Evolutionary conservation across 352 stramenopile species (phyloP), one percentile per base, ranked within the genome.

Genomic region (Globisporangium cederbergense): DNA sequence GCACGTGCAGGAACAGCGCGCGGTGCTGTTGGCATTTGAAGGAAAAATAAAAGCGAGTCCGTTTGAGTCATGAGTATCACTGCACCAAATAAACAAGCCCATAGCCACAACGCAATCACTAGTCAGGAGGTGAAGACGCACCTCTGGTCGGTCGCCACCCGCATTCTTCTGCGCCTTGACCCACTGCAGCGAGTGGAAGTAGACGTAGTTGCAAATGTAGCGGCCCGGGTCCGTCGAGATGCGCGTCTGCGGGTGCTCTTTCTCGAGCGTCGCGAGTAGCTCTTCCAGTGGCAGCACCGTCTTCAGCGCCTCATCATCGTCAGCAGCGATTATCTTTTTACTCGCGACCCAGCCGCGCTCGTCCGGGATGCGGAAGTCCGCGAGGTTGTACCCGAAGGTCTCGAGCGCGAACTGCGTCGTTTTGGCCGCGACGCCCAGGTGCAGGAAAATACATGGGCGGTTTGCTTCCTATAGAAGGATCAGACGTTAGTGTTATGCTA

Each of bases 201-300:
- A 95, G 16, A 92, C 85, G 64, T 78, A 93, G 71, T 95, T 95
- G 74, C 86, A 95, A 61, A 95, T 91, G 73, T 92, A 95, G 25
- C 86, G 74, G 6, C 86, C 86, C 1, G 84, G 84, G 63, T 95
- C 81, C 11, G 63, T 89, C 14, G 86, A 95, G 51, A 95, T 74
- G 5, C 34, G 59, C 9, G 84, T 64, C 16, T 68, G 68, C 38
- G 74, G 58, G 32, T 77, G 70, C 20, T 78, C 51, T 2, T 54
- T 47, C 53, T 74, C 66, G 61, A 90, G 60, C 28, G 53, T 67
- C 36, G 52, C 67, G 30, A 87, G 65, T 65, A 95, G 67, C 8
- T 90, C 71, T 0, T 85, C 79, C 10, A 95, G 62, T 16, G 83
- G 82, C 43, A 93, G 64, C 9, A 63, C 58, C 0, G 85, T 95